These are phyloP conservation scores for Colletotrichum plurivorum DNA, from an alignment of 2,329 filamentous ascomycete genomes.

Conservation along the genomic window DNA sequence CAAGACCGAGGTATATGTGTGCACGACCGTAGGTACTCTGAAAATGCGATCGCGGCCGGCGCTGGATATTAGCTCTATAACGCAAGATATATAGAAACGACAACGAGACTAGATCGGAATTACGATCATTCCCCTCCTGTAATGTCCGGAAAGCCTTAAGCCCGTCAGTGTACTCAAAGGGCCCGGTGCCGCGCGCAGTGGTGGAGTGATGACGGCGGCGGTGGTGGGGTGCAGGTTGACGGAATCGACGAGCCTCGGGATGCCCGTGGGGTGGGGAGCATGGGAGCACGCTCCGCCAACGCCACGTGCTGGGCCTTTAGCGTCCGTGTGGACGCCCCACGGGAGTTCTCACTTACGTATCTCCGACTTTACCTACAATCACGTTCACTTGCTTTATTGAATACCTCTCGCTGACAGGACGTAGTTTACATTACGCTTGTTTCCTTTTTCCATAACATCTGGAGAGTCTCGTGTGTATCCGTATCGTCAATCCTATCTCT, in stretches of 20 bases:
- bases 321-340: background rate
- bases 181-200: constrained; percentile 19
- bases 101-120: background rate
- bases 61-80: background rate
- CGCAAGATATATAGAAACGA: background rate
- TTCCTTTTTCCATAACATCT: no score
- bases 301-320: constrained; percentile 21
- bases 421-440: no score
- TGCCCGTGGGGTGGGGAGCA: background rate
- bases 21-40: background rate
- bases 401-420: no score
- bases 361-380: no score
- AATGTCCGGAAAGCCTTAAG: background rate
- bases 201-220: constrained; percentile 5
- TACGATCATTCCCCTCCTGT: background rate
- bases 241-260: background rate
- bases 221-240: background rate
- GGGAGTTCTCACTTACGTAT: background rate
- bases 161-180: constrained; percentile 3
- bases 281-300: background rate
- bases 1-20: background rate
- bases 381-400: no score
- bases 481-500: no score
- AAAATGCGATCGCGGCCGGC: background rate
- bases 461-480: no score